Base-by-base conservation (phyloP, 768 basidiomycete species). In the Fomitopsis serialis region DNA sequence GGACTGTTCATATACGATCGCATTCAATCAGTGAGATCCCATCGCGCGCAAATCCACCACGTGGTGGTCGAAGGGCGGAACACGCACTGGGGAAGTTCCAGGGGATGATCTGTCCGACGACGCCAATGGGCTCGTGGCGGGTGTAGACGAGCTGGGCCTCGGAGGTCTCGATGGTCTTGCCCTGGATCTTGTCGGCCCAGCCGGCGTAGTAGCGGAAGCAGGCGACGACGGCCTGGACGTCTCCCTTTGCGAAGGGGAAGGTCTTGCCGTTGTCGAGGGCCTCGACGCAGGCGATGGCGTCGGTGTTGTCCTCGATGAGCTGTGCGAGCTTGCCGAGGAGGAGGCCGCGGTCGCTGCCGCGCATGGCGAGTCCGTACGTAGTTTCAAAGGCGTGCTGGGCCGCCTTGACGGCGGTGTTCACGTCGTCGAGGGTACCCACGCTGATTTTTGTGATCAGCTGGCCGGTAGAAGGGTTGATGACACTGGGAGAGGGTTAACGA, bases 121-220 rank as follows among this genome's bases (percentile, higher is more conserved):
- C 79, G 25, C 80, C 79, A 57, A 80, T 70, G 4, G 84, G 84
- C 63, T 85, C 82, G 62, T 82, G 80, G 21, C 77, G 68, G 7
- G 82, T 84, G 67, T 83, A 84, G 2, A 72, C 74, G 47, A 84
- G 68, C 69, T 81, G 82, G 27, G 51, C 58, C 56, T 66, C 65
- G 29, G 58, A 68, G 59, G 67, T 81, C 72, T 92, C 89, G 65
- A 92, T 83, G 8, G 81, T 82, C 66, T 89, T 80, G 5, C 89
- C 90, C 4, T 77, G 73, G 50, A 87, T 70, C 72, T 95, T 96
- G 73, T 94, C 93, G 21, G 92, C 89, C 84, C 89, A 90, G 17
- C 93, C 94, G 40, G 84, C 89, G 61, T 87, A 98, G 72, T 95
- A 96, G 32, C 81, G 75, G 58, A 92, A 67, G 27, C 73, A 72